phyloP scores from a whole-genome alignment of 192 early-diverging fungal genomes.

The Podila epigama region DNA sequence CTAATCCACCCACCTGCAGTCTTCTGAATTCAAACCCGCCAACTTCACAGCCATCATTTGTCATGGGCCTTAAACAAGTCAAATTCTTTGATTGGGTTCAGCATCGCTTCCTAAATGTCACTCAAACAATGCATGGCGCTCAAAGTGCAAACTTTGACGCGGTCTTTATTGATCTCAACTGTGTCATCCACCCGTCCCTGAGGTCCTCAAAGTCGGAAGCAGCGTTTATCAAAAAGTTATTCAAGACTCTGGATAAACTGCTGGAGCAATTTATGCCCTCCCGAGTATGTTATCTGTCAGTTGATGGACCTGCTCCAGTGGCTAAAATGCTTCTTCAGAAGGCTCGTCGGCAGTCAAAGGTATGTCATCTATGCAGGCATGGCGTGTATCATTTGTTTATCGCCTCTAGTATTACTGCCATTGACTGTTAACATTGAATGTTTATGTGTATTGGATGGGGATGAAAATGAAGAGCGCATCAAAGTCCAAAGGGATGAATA shows the following conservation, averaged over 20 bases:
- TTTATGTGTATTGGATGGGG: neutral
- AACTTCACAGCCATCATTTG: neutral
- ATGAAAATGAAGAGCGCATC: constrained; percentile 3
- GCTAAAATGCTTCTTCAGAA: constrained; percentile 45
- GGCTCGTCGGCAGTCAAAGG: constrained; percentile 29
- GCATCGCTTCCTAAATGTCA: constrained; percentile 17
- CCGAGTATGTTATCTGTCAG: constrained; percentile 43
- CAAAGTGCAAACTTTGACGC: constrained; percentile 41
- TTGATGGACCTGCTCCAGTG: constrained; percentile 45
- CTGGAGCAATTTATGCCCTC: constrained; percentile 29
- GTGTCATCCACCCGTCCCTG: constrained; percentile 40
- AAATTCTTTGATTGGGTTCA: constrained; percentile 48
- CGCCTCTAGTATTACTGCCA: neutral
- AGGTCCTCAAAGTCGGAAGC: constrained; percentile 35
- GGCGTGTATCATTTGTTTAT: neutral
- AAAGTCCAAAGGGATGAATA: constrained; percentile 25
- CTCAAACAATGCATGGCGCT: neutral
- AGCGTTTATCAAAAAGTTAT: constrained; percentile 41
- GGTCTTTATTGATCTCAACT: constrained; percentile 50
- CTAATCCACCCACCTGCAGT: neutral
- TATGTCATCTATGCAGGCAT: neutral
- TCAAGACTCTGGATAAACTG: constrained; percentile 25
- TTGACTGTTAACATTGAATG: neutral
- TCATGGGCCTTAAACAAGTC: constrained; percentile 52
- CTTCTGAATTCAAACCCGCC: neutral